Conservation (phyloP, 83 land plant genomes). For the Picea mariana region DNA sequence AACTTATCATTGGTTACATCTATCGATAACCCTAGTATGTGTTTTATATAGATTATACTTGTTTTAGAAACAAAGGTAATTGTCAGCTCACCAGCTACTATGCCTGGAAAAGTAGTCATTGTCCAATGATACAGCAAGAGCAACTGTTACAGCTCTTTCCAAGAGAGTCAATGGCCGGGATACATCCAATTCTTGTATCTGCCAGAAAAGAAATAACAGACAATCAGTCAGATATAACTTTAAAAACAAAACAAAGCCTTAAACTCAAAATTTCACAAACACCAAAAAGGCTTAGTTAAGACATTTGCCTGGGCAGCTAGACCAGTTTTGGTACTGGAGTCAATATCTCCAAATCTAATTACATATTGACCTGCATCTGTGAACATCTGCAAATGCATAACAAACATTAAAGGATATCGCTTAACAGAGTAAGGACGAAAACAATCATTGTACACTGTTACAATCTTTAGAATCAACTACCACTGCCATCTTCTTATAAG, state of each 20-base stretch:
- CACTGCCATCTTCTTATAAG: no score
- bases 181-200: constrained; percentile 69
- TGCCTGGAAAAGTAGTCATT: constrained; percentile 94
- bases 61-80: not conserved
- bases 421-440: no score
- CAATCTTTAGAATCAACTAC: no score
- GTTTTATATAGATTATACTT: not conserved
- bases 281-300: not conserved
- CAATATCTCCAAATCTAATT: constrained; percentile 76
- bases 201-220: not conserved
- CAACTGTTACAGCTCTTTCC: constrained; percentile 86
- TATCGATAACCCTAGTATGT: no score
- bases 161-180: constrained; percentile 69
- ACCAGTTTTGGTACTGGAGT: constrained; percentile 28
- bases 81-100: constrained; percentile 77
- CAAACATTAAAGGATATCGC: no score
- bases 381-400: constrained; percentile 60
- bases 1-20: no score
- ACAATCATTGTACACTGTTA: no score
- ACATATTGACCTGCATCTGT: constrained; percentile 99
- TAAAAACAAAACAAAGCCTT: not conserved
- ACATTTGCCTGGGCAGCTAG: constrained; percentile 29
- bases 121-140: constrained; percentile 91
- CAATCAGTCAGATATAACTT: not conserved
- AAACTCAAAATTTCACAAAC: not conserved